Percentiles rank a stretch among this genome's conserved stretches.
Conservation (phyloP, 2,329 filamentous ascomycete genomes). For the Cordyceps pruinosa region DNA sequence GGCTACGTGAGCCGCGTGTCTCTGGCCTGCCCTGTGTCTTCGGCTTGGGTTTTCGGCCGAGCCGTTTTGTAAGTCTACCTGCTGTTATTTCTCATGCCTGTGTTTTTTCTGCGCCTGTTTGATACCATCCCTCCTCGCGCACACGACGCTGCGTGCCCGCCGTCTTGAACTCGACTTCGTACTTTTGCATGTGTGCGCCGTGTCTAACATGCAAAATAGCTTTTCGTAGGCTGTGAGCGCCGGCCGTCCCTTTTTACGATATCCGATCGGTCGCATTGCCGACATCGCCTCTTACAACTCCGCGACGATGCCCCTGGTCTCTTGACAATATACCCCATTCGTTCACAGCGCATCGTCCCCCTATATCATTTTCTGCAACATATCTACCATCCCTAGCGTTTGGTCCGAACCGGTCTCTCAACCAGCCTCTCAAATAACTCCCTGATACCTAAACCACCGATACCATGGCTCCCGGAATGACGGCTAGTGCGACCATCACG, state of each 20-base stretch:
- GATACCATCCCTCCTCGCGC: not conserved
- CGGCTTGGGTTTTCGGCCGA: not conserved
- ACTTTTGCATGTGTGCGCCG: not conserved
- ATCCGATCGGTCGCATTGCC: constrained; percentile 7
- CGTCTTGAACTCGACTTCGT: not conserved
- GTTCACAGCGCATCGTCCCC: constrained; percentile 1
- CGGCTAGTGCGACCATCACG: constrained; percentile 5
- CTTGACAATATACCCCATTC: constrained; percentile 1
- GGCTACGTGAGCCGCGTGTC: not conserved
- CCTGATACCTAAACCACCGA: not conserved
- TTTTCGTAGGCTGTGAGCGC: not conserved
- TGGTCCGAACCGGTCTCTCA: not conserved
- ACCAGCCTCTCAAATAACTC: not conserved
- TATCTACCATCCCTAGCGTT: not conserved
- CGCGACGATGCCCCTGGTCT: constrained; percentile 14
- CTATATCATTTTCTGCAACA: not conserved
- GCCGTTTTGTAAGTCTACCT: not conserved
- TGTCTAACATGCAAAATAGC: not conserved
- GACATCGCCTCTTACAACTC: not conserved
- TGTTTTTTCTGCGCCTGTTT: constrained; percentile 5
- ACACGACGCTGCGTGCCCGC: not conserved
- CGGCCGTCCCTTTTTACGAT: not conserved
- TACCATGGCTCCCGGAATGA: constrained; percentile 9
- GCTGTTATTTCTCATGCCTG: not conserved
- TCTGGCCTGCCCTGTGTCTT: not conserved